Conservation (phyloP, 192 early-diverging fungal species). For the Chytriomyces hyalinus region DNA sequence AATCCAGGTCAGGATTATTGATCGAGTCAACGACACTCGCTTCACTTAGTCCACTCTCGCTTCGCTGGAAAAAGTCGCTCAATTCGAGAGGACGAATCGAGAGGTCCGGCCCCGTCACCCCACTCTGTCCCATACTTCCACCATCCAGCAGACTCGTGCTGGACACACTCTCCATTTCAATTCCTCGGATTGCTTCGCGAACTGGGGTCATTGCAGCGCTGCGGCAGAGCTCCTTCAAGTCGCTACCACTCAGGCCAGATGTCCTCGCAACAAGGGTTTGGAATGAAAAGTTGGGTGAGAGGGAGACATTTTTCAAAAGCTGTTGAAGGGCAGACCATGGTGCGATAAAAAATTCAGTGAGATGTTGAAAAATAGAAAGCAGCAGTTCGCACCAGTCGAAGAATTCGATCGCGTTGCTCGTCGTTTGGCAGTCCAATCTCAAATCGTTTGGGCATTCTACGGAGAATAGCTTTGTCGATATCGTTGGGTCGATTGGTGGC, state of each 20-base stretch:
- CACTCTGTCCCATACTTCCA: background rate
- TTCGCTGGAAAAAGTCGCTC: slow-evolving; percentile 41
- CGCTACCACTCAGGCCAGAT: slow-evolving; percentile 86
- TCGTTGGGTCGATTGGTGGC: slow-evolving; percentile 98
- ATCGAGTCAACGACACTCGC: background rate
- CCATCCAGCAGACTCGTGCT: slow-evolving; percentile 31
- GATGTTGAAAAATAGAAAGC: slow-evolving; percentile 9
- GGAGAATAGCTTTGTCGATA: slow-evolving; percentile 94
- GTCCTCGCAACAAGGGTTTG: slow-evolving; percentile 76
- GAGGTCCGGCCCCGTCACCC: slow-evolving; percentile 27
- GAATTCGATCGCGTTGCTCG: slow-evolving; percentile 83
- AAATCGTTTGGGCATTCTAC: slow-evolving; percentile 97
- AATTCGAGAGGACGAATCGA: slow-evolving; percentile 42
- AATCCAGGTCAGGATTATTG: slow-evolving; percentile 1
- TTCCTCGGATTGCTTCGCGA: slow-evolving; percentile 57
- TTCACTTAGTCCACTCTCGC: background rate
- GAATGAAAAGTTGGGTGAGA: slow-evolving; percentile 68
- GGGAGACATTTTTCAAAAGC: slow-evolving; percentile 76
- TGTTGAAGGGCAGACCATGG: slow-evolving; percentile 27
- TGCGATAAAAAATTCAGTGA: slow-evolving; percentile 7
- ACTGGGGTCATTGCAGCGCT: slow-evolving; percentile 96
- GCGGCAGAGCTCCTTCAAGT: slow-evolving; percentile 97
- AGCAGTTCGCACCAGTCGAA: slow-evolving; percentile 57
- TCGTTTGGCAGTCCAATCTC: slow-evolving; percentile 81
- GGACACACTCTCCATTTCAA: slow-evolving; percentile 19